These are phyloP conservation scores for Coemansia sp. DNA, from an alignment of 192 early-diverging fungal species.

Conservation along the genomic window DNA sequence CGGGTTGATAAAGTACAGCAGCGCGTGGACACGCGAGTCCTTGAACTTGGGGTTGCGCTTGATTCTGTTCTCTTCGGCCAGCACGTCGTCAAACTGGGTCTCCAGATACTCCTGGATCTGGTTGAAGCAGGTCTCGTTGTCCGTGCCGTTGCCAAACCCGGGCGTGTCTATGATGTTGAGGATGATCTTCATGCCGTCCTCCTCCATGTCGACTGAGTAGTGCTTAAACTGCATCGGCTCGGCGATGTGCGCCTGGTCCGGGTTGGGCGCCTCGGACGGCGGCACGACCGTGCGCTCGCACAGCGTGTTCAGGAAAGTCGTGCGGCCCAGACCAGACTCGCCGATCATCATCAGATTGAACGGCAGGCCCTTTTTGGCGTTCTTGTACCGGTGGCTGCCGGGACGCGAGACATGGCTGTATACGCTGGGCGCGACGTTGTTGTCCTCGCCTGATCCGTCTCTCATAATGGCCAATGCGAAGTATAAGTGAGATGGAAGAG, in stretches of 20 bases:
- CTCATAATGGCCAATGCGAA: background rate
- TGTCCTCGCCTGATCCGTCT: constrained; percentile 52
- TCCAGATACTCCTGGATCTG: constrained; percentile 94
- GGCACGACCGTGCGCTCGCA: constrained; percentile 77
- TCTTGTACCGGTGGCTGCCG: constrained; percentile 75
- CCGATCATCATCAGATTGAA: constrained; percentile 98
- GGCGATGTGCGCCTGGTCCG: constrained; percentile 75
- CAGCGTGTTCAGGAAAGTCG: constrained; percentile 98
- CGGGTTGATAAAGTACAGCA: constrained; percentile 97
- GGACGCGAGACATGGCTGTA: constrained; percentile 51
- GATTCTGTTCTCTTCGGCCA: constrained; percentile 83
- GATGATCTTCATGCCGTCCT: constrained; percentile 95
- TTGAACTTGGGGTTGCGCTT: constrained; percentile 85
- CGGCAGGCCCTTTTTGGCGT: constrained; percentile 91
- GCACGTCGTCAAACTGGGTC: constrained; percentile 87
- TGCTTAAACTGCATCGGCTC: constrained; percentile 89
- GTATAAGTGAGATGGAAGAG: background rate
- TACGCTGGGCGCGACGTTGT: constrained; percentile 49
- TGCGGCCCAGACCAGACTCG: constrained; percentile 91
- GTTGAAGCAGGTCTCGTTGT: constrained; percentile 87
- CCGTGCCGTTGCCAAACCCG: constrained; percentile 96
- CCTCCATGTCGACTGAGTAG: constrained; percentile 91
- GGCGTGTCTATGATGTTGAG: constrained; percentile 98
- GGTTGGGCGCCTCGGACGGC: constrained; percentile 59
- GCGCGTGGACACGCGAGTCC: constrained; percentile 93